phyloP scores from a whole-genome alignment of 2,329 filamentous ascomycete species.

The Penicillium sp. region DNA sequence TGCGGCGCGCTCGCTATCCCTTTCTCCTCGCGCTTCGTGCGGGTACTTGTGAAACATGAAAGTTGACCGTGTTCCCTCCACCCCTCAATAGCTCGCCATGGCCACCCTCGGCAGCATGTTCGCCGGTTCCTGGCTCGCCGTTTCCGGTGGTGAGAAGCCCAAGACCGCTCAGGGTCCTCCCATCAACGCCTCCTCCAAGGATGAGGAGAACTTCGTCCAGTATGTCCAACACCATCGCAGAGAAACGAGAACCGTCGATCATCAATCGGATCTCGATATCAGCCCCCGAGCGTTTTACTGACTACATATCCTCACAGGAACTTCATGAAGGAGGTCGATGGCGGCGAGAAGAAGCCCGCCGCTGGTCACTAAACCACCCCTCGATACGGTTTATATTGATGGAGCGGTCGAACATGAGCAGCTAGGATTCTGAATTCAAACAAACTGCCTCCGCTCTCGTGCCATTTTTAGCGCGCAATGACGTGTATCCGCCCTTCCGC shows the following conservation, averaged over 20 bases:
- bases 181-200: constrained; percentile 65
- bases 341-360: constrained; percentile 47
- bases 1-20: constrained; percentile 15
- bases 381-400: constrained; percentile 19
- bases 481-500: constrained; percentile 13
- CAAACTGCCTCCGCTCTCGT: constrained; percentile 15
- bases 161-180: constrained; percentile 50
- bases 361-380: constrained; percentile 30
- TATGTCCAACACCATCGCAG: constrained; percentile 42
- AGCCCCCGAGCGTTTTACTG: not conserved
- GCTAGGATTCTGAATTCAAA: constrained; percentile 18
- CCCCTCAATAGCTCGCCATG: constrained; percentile 57
- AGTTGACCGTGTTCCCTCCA: constrained; percentile 17
- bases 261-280: not conserved
- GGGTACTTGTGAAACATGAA: constrained; percentile 17
- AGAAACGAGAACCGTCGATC: not conserved
- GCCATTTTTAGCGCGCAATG: constrained; percentile 14
- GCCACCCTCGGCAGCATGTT: constrained; percentile 54
- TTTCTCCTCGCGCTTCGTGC: constrained; percentile 21
- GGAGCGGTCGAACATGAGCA: constrained; percentile 16
- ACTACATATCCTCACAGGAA: constrained; percentile 39
- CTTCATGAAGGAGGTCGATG: constrained; percentile 52
- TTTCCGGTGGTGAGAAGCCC: constrained; percentile 44
- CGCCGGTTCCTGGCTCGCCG: constrained; percentile 47
- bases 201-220: constrained; percentile 69